phyloP scores from a whole-genome alignment of 1,139 yeast genomes.

The Suhomyces coccinellae region DNA sequence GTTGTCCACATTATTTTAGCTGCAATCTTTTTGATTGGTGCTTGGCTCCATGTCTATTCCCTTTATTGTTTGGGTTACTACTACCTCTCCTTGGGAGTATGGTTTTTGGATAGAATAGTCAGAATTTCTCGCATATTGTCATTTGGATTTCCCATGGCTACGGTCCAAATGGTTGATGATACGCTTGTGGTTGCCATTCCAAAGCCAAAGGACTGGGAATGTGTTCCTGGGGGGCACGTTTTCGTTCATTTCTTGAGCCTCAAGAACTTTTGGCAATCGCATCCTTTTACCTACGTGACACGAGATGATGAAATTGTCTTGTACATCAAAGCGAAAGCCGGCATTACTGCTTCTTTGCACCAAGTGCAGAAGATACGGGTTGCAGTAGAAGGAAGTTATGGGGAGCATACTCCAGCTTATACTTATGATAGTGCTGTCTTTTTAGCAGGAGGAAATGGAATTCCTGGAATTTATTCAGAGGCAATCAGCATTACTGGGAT shows the following conservation, averaged over 20 bases:
- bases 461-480: constrained; percentile 28
- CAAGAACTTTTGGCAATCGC: constrained; percentile 67
- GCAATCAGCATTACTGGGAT: constrained; percentile 13
- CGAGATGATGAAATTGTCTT: constrained; percentile 29
- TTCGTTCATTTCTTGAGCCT: constrained; percentile 56
- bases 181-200: constrained; percentile 43
- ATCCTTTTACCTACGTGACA: constrained; percentile 64
- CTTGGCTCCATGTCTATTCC: constrained; percentile 41
- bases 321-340: constrained; percentile 48
- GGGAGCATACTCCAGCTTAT: constrained; percentile 21
- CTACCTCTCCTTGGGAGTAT: constrained; percentile 41
- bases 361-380: constrained; percentile 23
- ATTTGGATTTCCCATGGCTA: constrained; percentile 44
- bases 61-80: constrained; percentile 42
- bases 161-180: constrained; percentile 35
- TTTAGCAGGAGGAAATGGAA: constrained; percentile 32
- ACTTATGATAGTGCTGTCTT: constrained; percentile 24
- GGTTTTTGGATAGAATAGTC: constrained; percentile 46
- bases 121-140: constrained; percentile 33
- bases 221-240: constrained; percentile 64
- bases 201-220: constrained; percentile 43
- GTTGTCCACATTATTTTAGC: constrained; percentile 45
- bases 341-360: constrained; percentile 40
- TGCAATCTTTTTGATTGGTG: constrained; percentile 39
- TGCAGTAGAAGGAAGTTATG: constrained; percentile 28